Percentiles rank a stretch among this genome's conserved stretches.
Evolutionary conservation across 1,284 basidiomycete genomes (phyloP).

Genomic region (Xerocomus nothofagi): DNA sequence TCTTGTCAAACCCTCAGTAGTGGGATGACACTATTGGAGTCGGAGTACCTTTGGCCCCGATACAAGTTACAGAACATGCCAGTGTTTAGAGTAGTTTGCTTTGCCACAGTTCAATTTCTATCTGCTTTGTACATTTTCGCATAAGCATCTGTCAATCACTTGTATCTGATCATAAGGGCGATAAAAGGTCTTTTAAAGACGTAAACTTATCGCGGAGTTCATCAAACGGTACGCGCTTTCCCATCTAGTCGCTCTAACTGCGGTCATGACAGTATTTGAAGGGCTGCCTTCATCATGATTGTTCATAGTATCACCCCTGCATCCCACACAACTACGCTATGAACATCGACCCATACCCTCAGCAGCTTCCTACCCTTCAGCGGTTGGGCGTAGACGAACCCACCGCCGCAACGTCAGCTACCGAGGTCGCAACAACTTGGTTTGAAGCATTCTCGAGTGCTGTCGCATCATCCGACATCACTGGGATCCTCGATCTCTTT

Average conservation of each 20-base stretch:
- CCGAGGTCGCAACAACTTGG: constrained; percentile 32
- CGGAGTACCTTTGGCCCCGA: too few species aligned
- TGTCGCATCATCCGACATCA: constrained; percentile 28
- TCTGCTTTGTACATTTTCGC: neutral
- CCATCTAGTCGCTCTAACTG: neutral
- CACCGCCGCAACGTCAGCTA: constrained; percentile 16
- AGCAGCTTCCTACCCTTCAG: constrained; percentile 33
- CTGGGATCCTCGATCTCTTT: constrained; percentile 28
- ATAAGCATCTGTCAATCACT: neutral
- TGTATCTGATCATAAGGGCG: neutral
- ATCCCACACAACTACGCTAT: constrained; percentile 5
- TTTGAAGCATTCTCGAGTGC: constrained; percentile 34
- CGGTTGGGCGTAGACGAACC: constrained; percentile 28
- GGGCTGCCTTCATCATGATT: too few species aligned
- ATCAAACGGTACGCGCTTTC: neutral
- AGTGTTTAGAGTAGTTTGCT: neutral
- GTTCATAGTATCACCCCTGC: neutral
- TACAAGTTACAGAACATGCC: too few species aligned
- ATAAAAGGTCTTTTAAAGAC: neutral
- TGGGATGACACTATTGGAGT: too few species aligned
- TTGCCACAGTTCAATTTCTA: neutral
- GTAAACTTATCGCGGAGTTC: neutral
- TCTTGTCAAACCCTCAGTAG: too few species aligned
- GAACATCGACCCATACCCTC: constrained; percentile 24
- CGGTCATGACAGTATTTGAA: constrained; percentile 4